Percentiles rank a stretch among this genome's conserved stretches.
Conservation (phyloP, 805 yeast genomes). For the Candida boleticola region DNA sequence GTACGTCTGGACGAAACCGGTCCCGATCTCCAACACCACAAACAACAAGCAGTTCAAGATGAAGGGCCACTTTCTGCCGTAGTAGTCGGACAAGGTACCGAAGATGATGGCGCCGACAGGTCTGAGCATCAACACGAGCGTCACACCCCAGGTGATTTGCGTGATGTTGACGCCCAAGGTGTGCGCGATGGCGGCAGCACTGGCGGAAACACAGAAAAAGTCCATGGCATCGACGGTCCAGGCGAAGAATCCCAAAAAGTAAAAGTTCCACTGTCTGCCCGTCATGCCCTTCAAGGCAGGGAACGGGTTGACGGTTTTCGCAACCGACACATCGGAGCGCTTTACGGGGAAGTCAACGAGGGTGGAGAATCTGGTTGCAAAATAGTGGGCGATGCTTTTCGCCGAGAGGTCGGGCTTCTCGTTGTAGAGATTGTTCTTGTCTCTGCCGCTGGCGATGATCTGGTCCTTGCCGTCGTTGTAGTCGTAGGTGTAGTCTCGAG, state of each 20-base stretch:
- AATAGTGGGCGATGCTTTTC: constrained; percentile 9
- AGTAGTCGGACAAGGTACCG: constrained; percentile 59
- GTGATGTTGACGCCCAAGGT: constrained; percentile 43
- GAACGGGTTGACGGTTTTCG: constrained; percentile 41
- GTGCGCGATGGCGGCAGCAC: constrained; percentile 50
- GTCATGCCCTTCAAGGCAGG: constrained; percentile 37
- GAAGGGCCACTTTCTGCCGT: constrained; percentile 70
- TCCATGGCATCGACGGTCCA: constrained; percentile 78
- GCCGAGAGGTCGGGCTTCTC: constrained; percentile 16
- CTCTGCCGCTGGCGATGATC: background rate
- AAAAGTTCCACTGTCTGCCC: constrained; percentile 52
- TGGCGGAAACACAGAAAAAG: constrained; percentile 61
- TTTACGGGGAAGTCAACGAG: constrained; percentile 17
- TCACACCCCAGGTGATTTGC: constrained; percentile 70
- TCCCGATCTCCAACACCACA: constrained; percentile 57
- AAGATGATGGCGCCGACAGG: constrained; percentile 69
- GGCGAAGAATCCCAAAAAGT: constrained; percentile 56
- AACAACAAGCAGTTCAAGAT: constrained; percentile 51
- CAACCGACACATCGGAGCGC: background rate
- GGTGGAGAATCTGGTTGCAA: constrained; percentile 15
- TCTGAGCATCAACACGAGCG: constrained; percentile 68
- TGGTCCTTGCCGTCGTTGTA: background rate
- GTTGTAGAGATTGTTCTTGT: constrained; percentile 7
- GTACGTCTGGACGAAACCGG: constrained; percentile 63
- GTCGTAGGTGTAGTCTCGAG: no score